phyloP scores from a whole-genome alignment of 2,329 filamentous ascomycete genomes.

The Ciborinia camelliae region DNA sequence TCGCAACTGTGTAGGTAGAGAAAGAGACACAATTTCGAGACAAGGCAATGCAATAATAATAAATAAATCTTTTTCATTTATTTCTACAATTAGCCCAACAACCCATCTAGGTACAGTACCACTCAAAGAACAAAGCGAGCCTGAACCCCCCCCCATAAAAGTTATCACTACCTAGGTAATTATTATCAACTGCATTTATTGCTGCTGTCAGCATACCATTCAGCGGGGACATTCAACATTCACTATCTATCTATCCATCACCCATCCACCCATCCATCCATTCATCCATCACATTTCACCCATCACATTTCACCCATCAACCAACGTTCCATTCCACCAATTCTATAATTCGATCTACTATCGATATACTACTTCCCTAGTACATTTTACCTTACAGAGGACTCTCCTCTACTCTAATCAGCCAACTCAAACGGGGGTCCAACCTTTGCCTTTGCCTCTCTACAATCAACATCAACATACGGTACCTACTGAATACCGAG shows the following conservation, averaged over 20 bases:
- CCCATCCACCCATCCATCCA: neutral
- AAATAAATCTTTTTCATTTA: neutral
- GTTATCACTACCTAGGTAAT: too few species aligned
- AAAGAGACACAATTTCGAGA: neutral
- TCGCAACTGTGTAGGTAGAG: neutral
- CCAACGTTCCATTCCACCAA: neutral
- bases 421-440: too few species aligned
- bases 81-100: too few species aligned
- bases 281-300: neutral
- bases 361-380: too few species aligned
- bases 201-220: constrained; percentile 11
- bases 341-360: too few species aligned
- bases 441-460: too few species aligned
- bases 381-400: too few species aligned
- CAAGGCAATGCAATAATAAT: neutral
- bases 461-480: too few species aligned
- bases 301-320: neutral
- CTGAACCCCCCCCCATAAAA: too few species aligned
- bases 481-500: too few species aligned
- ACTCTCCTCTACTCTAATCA: too few species aligned
- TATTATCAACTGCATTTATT: too few species aligned
- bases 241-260: neutral
- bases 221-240: constrained; percentile 5
- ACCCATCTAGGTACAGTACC: neutral
- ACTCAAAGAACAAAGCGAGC: constrained; percentile 7